These are phyloP conservation scores for Blastobotrys illinoisensis DNA, from an alignment of 1,139 yeast genomes.

Conservation along the genomic window DNA sequence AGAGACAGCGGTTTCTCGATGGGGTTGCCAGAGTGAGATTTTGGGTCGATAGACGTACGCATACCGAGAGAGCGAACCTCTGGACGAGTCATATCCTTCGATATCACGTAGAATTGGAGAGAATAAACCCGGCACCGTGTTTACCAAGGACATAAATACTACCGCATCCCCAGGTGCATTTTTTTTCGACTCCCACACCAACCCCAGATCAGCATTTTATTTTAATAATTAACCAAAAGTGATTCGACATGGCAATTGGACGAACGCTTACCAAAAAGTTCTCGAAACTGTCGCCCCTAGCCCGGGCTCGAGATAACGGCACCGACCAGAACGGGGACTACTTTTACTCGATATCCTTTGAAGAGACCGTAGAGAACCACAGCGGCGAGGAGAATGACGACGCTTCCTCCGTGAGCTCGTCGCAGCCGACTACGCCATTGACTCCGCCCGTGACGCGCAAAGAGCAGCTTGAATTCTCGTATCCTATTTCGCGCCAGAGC, in stretches of 20 bases:
- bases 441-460: conserved; percentile 9
- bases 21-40: not conserved
- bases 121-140: not conserved
- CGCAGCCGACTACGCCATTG: conserved; percentile 6
- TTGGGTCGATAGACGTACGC: not conserved
- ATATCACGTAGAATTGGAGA: not conserved
- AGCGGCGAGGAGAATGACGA: conserved; percentile 3
- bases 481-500: not conserved
- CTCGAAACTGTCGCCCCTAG: conserved; percentile 18
- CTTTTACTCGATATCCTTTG: conserved; percentile 26
- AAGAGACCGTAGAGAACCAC: conserved; percentile 16
- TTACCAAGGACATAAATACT: not conserved
- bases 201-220: not conserved
- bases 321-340: conserved; percentile 15
- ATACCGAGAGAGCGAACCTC: not conserved
- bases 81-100: not conserved
- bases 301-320: not conserved
- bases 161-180: not conserved
- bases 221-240: not conserved
- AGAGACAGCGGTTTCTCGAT: not conserved
- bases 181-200: not conserved
- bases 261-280: conserved; percentile 23
- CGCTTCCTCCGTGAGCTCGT: conserved; percentile 10
- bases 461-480: conserved; percentile 3
- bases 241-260: conserved; percentile 20